Evolutionary conservation across 169 alveolate genomes (phyloP).

Genomic region (Plasmodium ovale): DNA sequence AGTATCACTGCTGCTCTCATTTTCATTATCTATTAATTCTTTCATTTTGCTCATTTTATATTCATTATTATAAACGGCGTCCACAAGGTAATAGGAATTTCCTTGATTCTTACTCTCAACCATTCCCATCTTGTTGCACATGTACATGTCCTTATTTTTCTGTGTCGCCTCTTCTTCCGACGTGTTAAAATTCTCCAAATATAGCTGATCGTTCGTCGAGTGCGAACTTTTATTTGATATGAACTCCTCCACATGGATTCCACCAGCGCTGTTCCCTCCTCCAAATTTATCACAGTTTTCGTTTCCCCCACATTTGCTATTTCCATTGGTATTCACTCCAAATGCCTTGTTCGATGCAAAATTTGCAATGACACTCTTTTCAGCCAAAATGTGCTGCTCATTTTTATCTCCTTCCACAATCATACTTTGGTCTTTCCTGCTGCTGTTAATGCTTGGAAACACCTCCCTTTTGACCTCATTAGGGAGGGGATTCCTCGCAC

Average conservation of each 20-base stretch:
- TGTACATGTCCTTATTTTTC: not conserved
- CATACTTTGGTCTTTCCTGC: not conserved
- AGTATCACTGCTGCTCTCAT: not conserved
- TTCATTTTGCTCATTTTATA: conserved; percentile 66
- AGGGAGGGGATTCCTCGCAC: not conserved
- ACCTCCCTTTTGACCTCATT: conserved; percentile 1
- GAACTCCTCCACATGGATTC: conserved; percentile 9
- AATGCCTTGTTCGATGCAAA: too few relatives aligned
- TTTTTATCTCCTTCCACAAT: not conserved
- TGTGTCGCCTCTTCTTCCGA: conserved; percentile 50
- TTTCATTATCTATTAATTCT: conserved; percentile 48
- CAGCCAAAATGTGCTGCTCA: too few relatives aligned
- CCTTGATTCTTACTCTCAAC: conserved; percentile 13
- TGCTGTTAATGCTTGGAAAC: not conserved
- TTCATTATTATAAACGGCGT: conserved; percentile 69
- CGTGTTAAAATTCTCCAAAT: conserved; percentile 58
- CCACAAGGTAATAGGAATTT: conserved; percentile 33
- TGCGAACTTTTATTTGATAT: conserved; percentile 39
- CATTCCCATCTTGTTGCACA: conserved; percentile 7
- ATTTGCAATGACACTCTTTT: too few relatives aligned
- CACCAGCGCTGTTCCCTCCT: not conserved
- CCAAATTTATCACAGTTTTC: not conserved
- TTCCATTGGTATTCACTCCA: not conserved
- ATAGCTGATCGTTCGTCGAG: conserved; percentile 62
- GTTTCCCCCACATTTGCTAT: not conserved